Base-by-base conservation (phyloP, 768 basidiomycete genomes). In the Podaxis rugospora region DNA sequence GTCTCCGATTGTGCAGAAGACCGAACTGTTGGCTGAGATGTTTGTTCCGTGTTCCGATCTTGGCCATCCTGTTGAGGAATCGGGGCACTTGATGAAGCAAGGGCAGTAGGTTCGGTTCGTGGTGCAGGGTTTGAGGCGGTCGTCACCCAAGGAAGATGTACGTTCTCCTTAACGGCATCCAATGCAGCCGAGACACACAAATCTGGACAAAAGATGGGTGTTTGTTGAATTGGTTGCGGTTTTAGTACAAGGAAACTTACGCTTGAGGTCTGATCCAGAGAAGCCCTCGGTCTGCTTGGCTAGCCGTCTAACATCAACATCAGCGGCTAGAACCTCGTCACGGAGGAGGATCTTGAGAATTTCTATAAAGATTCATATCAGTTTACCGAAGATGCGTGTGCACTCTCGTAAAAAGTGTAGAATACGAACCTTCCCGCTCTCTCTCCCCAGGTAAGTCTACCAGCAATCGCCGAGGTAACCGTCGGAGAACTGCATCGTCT, bases 221-320 rank as follows among this genome's bases (percentile, higher is more conserved):
- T 59, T 56, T 21, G n/a, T 44, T 16, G 18, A 54, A 36, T 57
- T 28, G 4, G 27, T n/a, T 28, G 57, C n/a, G 13, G 14, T 18
- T 10, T 28, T 37, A 60, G 51, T 40, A 37, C 16, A 14, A 2
- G 25, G n/a, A 57, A 14, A 78, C 90, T 69, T 61, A 96, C 95
- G 93, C 73, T 96, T 97, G 62, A 98, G 78, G 72, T 98, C 95
- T 27, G 94, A 96, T 14, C 95, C 95, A 59, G 95, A 98, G 72
- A 94, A 98, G 55, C 83, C 85, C 57, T 91, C 90, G 0, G 93
- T 93, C 70, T 84, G 83, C 69, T 80, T 82, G 4, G 90, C 88
- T 40, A 95, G 73, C 23, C 66, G 69, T 51, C 76, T 75, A 16
- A 87, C 70, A 63, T 89, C 83, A 10, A 93, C 75, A 66, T 92